Evolutionary conservation across 2,329 filamentous ascomycete genomes (phyloP).

Genomic region (Fusarium torreyae): DNA sequence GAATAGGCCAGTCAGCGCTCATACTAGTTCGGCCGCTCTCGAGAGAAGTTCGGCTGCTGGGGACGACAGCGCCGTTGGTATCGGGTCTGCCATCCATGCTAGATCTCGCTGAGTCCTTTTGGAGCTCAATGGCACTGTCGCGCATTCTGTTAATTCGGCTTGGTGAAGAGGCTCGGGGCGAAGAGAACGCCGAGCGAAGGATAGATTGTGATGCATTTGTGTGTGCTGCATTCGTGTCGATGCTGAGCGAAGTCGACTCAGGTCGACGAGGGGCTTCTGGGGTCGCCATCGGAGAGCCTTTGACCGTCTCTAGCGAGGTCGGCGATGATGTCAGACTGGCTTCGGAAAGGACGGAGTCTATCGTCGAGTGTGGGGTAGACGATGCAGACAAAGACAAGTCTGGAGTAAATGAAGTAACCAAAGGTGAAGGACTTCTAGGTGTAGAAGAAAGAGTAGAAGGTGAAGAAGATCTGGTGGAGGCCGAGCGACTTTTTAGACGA

Average conservation of each 20-base stretch:
- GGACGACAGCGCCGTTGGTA: constrained; percentile 25
- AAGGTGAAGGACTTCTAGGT: constrained; percentile 18
- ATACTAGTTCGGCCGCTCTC: constrained; percentile 57
- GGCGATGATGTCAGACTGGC: constrained; percentile 43
- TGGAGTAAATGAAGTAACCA: constrained; percentile 20
- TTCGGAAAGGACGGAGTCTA: constrained; percentile 41
- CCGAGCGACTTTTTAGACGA: constrained; percentile 43
- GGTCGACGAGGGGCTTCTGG: constrained; percentile 30
- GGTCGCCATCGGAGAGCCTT: constrained; percentile 28
- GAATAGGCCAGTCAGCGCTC: constrained; percentile 58
- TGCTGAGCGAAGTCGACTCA: constrained; percentile 21
- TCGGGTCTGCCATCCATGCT: constrained; percentile 48
- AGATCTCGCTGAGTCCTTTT: constrained; percentile 50
- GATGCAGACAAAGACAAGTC: constrained; percentile 1
- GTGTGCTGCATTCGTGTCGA: constrained; percentile 29
- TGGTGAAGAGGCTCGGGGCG: constrained; percentile 26
- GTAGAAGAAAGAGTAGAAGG: constrained; percentile 35
- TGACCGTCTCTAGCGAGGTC: constrained; percentile 15
- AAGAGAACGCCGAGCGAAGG: constrained; percentile 25
- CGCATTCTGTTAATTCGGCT: constrained; percentile 46
- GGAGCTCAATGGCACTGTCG: constrained; percentile 54
- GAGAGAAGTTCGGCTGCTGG: constrained; percentile 51
- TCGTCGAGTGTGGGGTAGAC: constrained; percentile 30
- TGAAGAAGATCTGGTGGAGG: constrained; percentile 26
- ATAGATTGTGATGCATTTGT: constrained; percentile 30